phyloP scores from a whole-genome alignment of 2,329 filamentous ascomycete genomes.

The Myriosclerotinia duriaeana region DNA sequence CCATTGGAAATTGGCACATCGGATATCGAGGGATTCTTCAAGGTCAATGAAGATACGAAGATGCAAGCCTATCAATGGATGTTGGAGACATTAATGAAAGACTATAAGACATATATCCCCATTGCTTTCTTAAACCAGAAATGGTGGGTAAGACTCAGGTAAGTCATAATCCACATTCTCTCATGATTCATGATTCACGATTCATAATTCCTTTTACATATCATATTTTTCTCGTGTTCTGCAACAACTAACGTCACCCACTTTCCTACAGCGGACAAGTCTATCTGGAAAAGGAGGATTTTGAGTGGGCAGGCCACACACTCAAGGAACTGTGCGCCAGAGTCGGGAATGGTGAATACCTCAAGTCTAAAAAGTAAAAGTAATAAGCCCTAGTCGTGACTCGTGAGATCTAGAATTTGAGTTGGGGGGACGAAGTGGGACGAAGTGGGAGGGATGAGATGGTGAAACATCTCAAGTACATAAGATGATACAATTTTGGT shows the following conservation, averaged over 20 bases:
- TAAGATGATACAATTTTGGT: neutral
- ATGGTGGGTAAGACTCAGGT: constrained; percentile 65
- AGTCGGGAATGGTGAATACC: constrained; percentile 45
- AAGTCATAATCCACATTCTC: neutral
- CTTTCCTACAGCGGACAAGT: constrained; percentile 67
- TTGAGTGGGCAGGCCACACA: constrained; percentile 61
- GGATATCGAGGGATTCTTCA: constrained; percentile 32
- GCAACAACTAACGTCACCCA: neutral
- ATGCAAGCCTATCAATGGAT: constrained; percentile 58
- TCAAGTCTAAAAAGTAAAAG: constrained; percentile 12
- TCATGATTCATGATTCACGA: neutral
- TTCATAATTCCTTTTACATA: neutral
- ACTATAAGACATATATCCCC: constrained; percentile 71
- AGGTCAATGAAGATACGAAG: constrained; percentile 42
- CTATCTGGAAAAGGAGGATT: constrained; percentile 79
- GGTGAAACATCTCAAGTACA: constrained; percentile 5
- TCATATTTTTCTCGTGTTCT: constrained; percentile 4
- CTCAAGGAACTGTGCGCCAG: constrained; percentile 51
- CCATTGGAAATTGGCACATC: constrained; percentile 52
- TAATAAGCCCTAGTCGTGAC: neutral
- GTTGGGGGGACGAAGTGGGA: neutral
- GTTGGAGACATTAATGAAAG: constrained; percentile 50
- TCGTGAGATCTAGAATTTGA: neutral
- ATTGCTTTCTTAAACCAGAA: constrained; percentile 59
- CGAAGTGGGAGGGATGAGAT: neutral